A percentile compares a stretch with the other conserved stretches of the same genome.
Conservation (phyloP, 768 basidiomycete genomes). For the Phylloporus sp. region DNA sequence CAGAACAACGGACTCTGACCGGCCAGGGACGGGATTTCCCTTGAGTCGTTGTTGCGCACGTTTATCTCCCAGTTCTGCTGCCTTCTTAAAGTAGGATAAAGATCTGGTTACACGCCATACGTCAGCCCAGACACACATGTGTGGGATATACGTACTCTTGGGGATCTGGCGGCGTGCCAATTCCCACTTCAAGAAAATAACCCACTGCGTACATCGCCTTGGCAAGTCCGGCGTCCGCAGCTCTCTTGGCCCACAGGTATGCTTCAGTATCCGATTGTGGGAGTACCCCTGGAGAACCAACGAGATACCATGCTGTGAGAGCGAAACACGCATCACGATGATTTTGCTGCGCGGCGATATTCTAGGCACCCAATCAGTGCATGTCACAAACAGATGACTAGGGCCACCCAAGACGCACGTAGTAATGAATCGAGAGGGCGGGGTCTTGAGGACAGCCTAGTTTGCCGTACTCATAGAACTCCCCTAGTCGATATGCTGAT, state of each 20-base stretch:
- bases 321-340: constrained; percentile 98
- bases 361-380: constrained; percentile 45
- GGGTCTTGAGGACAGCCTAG: constrained; percentile 98
- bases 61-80: constrained; percentile 91
- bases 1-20: constrained; percentile 57
- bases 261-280: constrained; percentile 99
- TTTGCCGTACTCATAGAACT: constrained; percentile 99
- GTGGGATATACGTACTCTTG: constrained; percentile 51
- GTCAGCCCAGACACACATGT: constrained; percentile 3
- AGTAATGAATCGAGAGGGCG: constrained; percentile 97
- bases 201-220: constrained; percentile 99
- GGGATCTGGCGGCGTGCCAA: constrained; percentile 67
- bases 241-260: constrained; percentile 94
- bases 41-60: constrained; percentile 84
- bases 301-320: constrained; percentile 98
- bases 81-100: constrained; percentile 78
- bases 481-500: constrained; percentile 91
- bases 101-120: constrained; percentile 44
- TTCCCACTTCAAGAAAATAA: constrained; percentile 95
- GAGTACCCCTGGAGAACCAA: constrained; percentile 94
- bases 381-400: neutral
- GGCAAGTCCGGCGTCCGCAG: constrained; percentile 84
- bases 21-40: constrained; percentile 54
- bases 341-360: constrained; percentile 96
- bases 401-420: constrained; percentile 60